Conservation (phyloP, 2,329 filamentous ascomycete genomes). For the Arthroderma uncinatum region DNA sequence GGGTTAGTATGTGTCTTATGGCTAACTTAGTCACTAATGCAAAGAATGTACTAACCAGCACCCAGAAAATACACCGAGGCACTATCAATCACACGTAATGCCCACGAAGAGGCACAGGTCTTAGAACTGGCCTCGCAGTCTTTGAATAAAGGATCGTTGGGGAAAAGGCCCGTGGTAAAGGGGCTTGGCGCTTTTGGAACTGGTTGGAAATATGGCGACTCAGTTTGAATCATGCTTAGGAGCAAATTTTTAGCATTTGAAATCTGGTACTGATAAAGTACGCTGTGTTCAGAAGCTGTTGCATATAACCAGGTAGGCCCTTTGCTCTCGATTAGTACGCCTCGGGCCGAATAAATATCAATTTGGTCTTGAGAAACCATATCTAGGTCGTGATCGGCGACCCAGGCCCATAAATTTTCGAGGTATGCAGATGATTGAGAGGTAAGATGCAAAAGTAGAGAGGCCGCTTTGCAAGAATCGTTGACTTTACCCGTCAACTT, state of each 20-base stretch:
- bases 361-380: conserved; percentile 33
- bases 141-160: conserved; percentile 5
- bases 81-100: not conserved
- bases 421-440: conserved; percentile 32
- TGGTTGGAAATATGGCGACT: conserved; percentile 74
- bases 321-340: conserved; percentile 41
- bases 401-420: conserved; percentile 22
- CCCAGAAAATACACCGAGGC: not conserved
- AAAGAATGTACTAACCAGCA: not conserved
- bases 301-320: conserved; percentile 58
- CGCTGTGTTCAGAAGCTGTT: conserved; percentile 51
- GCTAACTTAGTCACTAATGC: too few relatives aligned
- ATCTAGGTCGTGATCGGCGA: conserved; percentile 9
- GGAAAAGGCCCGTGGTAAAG: conserved; percentile 29
- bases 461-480: conserved; percentile 22
- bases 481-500: conserved; percentile 15
- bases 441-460: conserved; percentile 54
- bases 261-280: conserved; percentile 71
- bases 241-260: conserved; percentile 65
- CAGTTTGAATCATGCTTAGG: conserved; percentile 73
- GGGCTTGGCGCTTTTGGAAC: conserved; percentile 58
- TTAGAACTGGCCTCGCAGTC: not conserved
- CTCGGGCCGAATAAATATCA: conserved; percentile 47
- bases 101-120: conserved; percentile 3
- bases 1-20: too few relatives aligned